Percentiles rank a stretch among this genome's conserved stretches.
These are phyloP conservation scores for Ogataea zsoltii DNA, from an alignment of 805 yeast species.

Conservation along the genomic window DNA sequence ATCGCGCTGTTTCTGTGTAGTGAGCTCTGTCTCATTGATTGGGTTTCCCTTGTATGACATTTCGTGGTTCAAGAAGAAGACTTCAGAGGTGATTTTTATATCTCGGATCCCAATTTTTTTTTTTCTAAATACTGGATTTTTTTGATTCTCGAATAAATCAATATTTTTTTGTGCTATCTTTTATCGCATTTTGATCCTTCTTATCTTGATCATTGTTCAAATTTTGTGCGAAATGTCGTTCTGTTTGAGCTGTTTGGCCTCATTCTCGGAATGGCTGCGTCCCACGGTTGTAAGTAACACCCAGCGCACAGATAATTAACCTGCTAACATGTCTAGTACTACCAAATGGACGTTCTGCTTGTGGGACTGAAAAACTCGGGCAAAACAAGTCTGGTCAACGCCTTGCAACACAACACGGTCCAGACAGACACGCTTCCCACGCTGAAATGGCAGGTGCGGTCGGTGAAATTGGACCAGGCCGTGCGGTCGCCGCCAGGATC, in stretches of 20 bases:
- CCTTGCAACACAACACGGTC: slow-evolving; percentile 10
- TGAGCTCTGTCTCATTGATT: slow-evolving; percentile 17
- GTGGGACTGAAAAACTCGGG: slow-evolving; percentile 35
- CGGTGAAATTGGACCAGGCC: slow-evolving; percentile 14
- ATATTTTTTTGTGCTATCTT: not conserved
- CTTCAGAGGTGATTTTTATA: too few species aligned
- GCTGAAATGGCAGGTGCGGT: slow-evolving; percentile 14
- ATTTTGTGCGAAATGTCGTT: too few species aligned
- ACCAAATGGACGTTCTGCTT: slow-evolving; percentile 28
- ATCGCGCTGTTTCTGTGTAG: slow-evolving; percentile 16
- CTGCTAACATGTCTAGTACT: slow-evolving; percentile 20
- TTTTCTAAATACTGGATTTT: slow-evolving; percentile 1
- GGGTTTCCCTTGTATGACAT: slow-evolving; percentile 17
- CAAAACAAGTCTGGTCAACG: slow-evolving; percentile 30
- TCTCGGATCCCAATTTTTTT: slow-evolving; percentile 1
- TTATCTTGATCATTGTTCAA: too few species aligned
- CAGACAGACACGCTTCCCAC: slow-evolving; percentile 30
- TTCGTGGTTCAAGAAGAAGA: too few species aligned
- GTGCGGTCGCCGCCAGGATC: slow-evolving; percentile 12
- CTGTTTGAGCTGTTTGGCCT: not conserved
- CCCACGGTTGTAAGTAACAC: slow-evolving; percentile 21
- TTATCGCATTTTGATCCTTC: too few species aligned
- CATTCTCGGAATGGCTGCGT: slow-evolving; percentile 11
- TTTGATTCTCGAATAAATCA: not conserved
- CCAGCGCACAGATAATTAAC: not conserved